Evolutionary conservation across 306 rosid genomes (phyloP).

Genomic region (Cucumis sativus): Cucumber_9930_V3 NC_026661.2:16704001-16704500

Average conservation of each 20-base stretch:
- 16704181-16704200: slow-evolving; percentile 84
- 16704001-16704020: slow-evolving; percentile 65
- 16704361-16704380: slow-evolving; percentile 84
- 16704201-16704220: slow-evolving; percentile 65
- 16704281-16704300: slow-evolving; percentile 93
- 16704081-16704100: slow-evolving; percentile 35
- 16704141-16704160: slow-evolving; percentile 73
- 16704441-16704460: no score
- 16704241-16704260: slow-evolving; percentile 93
- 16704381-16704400: slow-evolving; percentile 40
- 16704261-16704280: slow-evolving; percentile 94
- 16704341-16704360: slow-evolving; percentile 94
- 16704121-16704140: slow-evolving; percentile 29
- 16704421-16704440: no score
- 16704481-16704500: background rate
- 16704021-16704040: slow-evolving; percentile 50
- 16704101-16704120: slow-evolving; percentile 2
- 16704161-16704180: slow-evolving; percentile 94
- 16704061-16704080: slow-evolving; percentile 50
- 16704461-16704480: background rate
- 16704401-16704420: background rate
- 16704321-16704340: slow-evolving; percentile 79
- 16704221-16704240: slow-evolving; percentile 87
- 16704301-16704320: slow-evolving; percentile 88
- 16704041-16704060: slow-evolving; percentile 72